These are phyloP conservation scores for Tilletia walkeri DNA, from an alignment of 1,284 basidiomycete genomes.

Conservation along the genomic window DNA sequence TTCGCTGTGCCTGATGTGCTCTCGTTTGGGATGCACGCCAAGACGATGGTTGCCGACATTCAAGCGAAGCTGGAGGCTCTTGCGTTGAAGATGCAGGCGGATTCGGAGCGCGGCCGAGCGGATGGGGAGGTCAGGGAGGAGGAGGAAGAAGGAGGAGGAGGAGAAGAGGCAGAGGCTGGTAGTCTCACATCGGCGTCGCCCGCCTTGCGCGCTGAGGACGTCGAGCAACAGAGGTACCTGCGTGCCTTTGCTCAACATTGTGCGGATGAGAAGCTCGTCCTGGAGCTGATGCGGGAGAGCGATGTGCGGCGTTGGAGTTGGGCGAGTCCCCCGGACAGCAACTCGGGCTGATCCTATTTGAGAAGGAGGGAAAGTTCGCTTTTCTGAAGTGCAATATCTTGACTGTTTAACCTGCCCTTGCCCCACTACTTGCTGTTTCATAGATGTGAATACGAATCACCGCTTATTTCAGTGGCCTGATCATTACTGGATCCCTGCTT, in stretches of 20 bases:
- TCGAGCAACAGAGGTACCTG: constrained; percentile 5
- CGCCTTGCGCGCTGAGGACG: neutral
- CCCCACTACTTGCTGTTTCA: too few relatives aligned
- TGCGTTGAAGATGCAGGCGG: neutral
- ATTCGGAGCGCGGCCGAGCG: neutral
- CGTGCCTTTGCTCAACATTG: constrained; percentile 14
- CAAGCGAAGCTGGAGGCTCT: neutral
- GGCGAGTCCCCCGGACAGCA: constrained; percentile 4
- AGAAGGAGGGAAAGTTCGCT: too few relatives aligned
- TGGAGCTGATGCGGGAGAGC: constrained; percentile 12
- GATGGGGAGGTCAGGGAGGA: neutral
- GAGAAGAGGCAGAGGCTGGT: neutral
- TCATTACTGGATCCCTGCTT: too few relatives aligned
- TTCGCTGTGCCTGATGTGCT: neutral
- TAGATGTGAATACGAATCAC: too few relatives aligned
- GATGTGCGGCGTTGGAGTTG: constrained; percentile 20
- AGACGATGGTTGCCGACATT: constrained; percentile 11
- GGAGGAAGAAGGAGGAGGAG: neutral
- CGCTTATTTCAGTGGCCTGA: too few relatives aligned
- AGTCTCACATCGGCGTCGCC: neutral
- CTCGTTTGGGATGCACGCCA: constrained; percentile 5
- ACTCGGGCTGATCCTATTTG: too few relatives aligned
- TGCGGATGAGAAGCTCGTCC: constrained; percentile 19
- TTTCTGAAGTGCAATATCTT: too few relatives aligned
- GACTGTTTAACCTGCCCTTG: too few relatives aligned